phyloP scores from a whole-genome alignment of 495 filamentous ascomycete species.

The Lasiosphaeria miniovina region DNA sequence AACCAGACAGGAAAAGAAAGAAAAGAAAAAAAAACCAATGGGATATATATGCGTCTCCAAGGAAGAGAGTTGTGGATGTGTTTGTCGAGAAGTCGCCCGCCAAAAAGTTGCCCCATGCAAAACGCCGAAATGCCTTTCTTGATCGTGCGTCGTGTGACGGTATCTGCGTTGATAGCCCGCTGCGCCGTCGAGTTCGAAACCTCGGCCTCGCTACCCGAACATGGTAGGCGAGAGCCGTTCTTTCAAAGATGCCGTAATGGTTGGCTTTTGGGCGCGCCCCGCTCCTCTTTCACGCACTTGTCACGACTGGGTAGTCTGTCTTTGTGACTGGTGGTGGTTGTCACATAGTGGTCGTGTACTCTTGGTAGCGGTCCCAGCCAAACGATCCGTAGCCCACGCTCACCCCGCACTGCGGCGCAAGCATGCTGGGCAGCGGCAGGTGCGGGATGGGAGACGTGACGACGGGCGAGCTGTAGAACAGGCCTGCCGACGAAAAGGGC shows the following conservation, averaged over 20 bases:
- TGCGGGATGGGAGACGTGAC: constrained; percentile 68
- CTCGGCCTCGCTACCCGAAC: constrained; percentile 5
- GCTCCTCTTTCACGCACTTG: constrained; percentile 25
- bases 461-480: constrained; percentile 60
- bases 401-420: constrained; percentile 79
- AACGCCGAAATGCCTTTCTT: constrained; percentile 38
- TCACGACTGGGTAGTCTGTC: constrained; percentile 39
- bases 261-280: no score
- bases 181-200: constrained; percentile 15
- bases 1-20: constrained; percentile 25
- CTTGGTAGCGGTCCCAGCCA: constrained; percentile 71
- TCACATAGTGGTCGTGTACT: constrained; percentile 63
- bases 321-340: constrained; percentile 47
- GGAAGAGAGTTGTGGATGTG: constrained; percentile 17
- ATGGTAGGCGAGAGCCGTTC: no score
- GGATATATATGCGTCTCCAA: constrained; percentile 22
- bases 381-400: constrained; percentile 71
- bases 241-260: no score
- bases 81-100: constrained; percentile 17
- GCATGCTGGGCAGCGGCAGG: constrained; percentile 86
- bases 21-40: constrained; percentile 26
- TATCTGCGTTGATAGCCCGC: constrained; percentile 13
- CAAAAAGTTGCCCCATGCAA: constrained; percentile 35
- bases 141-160: constrained; percentile 19
- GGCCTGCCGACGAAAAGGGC: constrained; percentile 65